Base-by-base conservation (phyloP, 352 stramenopile genomes). In the Pythium aphanidermatum region DNA sequence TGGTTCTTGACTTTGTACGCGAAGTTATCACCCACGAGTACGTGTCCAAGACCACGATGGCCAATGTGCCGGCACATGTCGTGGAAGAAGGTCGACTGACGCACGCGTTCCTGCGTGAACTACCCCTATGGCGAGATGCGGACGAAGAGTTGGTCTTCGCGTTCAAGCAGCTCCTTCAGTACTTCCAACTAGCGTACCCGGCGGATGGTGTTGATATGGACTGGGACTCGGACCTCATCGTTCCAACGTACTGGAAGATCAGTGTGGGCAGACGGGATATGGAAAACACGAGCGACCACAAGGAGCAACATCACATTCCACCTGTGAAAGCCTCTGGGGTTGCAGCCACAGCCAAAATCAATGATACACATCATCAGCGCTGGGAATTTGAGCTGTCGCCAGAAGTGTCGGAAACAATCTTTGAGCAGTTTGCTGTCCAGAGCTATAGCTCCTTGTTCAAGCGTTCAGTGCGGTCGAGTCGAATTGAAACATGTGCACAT, bases 1-100 rank as follows among this genome's bases (percentile, higher is more conserved):
- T 73, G 20, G 63, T 64, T 1, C 50, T 73, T 3, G 55, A 73
- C 17, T 32, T 72, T 1, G 51, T 58, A 24, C 51, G 51, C 7
- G 51, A 52, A 29, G 51, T 58, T 6, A 48, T 58, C 17, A 51
- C n/a, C 5, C 51, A 58, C 19, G 40, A 58, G 7, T 23, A 46
- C 24, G n/a, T n/a, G n/a, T 27, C 38, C 7, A 27, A 41, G 8
- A 19, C 39, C n/a, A n/a, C n/a, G n/a, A 27, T 28, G 4, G 45
- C 44, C 12, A 32, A 50, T 11, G 16, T 44, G 5, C 21, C 36
- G 11, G 19, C 29, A 40, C 37, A 34, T 4, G 33, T 40, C 27
- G 31, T 34, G 2, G 30, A 50, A 7, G 51, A 58, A 38, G 51
- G 42, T 3, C 36, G 34, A 5, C 6, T 59, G 12, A 44, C 43